Evolutionary conservation across 2,329 filamentous ascomycete species (phyloP).

Genomic region (Calonectria pteridis): DNA sequence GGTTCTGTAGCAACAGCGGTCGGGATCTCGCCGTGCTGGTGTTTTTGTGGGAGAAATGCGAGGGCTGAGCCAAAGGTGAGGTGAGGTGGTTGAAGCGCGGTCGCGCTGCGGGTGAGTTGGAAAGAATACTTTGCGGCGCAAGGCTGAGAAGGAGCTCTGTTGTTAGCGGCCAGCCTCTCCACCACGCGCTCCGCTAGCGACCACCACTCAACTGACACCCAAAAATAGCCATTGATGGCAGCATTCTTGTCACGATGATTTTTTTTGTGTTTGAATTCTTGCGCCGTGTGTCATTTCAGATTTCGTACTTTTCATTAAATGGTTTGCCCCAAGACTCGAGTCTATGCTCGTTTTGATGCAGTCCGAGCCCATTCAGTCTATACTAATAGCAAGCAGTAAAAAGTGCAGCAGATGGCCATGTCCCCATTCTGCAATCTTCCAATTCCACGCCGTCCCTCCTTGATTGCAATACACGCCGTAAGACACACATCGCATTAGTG

Average conservation of each 20-base stretch:
- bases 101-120: constrained; percentile 33
- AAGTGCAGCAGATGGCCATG: constrained; percentile 13
- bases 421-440: constrained; percentile 35
- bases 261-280: background rate
- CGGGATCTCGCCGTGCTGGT: background rate
- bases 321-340: constrained; percentile 37
- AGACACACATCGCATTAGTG: constrained; percentile 43
- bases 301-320: constrained; percentile 46
- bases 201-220: constrained; percentile 2
- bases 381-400: constrained; percentile 21
- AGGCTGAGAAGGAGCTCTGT: constrained; percentile 37
- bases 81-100: constrained; percentile 31
- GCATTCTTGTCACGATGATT: background rate
- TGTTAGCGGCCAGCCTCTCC: constrained; percentile 20
- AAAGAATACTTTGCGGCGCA: constrained; percentile 41
- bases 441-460: constrained; percentile 29
- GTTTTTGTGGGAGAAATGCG: constrained; percentile 13
- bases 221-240: background rate
- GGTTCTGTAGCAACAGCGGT: background rate
- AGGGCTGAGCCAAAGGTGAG: constrained; percentile 24
- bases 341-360: constrained; percentile 29
- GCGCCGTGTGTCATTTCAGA: constrained; percentile 11
- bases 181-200: background rate
- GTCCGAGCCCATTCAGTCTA: constrained; percentile 41
- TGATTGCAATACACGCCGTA: constrained; percentile 40